Percentiles rank a stretch among this genome's conserved stretches.
Conservation (phyloP, 345 rosid genomes). For the Gossypium rotundifolium region DNA sequence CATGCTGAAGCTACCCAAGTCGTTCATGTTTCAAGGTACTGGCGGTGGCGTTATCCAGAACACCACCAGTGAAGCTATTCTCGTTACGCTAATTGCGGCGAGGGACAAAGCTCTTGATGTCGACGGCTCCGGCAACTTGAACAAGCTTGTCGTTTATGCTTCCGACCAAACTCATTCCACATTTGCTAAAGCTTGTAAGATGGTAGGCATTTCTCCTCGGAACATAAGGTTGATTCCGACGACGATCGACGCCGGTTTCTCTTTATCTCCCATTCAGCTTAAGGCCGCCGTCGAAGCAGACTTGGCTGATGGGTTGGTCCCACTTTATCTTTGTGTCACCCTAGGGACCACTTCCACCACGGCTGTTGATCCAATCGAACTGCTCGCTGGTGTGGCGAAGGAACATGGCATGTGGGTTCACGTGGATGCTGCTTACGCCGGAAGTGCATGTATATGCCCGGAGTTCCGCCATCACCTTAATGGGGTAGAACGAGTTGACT, state of each 20-base stretch:
- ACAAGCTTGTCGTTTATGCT: neutral
- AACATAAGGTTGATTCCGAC: neutral
- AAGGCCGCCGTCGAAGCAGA: neutral
- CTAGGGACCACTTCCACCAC: neutral
- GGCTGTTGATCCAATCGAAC: neutral
- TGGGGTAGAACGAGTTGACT: conserved; percentile 40
- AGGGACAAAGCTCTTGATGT: neutral
- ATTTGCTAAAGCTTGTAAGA: neutral
- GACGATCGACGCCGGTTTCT: neutral
- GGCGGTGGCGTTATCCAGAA: conserved; percentile 2
- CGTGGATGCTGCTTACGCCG: neutral
- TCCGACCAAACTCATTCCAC: neutral
- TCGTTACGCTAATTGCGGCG: neutral
- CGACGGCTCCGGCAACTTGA: neutral
- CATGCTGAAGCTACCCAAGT: neutral
- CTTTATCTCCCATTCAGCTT: neutral
- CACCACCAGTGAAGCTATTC: neutral
- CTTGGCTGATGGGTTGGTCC: neutral
- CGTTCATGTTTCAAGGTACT: neutral
- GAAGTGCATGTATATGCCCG: neutral
- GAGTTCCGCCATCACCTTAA: conserved; percentile 13
- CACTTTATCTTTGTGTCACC: neutral
- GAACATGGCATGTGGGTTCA: neutral
- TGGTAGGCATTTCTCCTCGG: neutral
- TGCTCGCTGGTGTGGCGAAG: neutral